Conservation (phyloP, 2,329 filamentous ascomycete genomes). For the Fusarium concolor region DNA sequence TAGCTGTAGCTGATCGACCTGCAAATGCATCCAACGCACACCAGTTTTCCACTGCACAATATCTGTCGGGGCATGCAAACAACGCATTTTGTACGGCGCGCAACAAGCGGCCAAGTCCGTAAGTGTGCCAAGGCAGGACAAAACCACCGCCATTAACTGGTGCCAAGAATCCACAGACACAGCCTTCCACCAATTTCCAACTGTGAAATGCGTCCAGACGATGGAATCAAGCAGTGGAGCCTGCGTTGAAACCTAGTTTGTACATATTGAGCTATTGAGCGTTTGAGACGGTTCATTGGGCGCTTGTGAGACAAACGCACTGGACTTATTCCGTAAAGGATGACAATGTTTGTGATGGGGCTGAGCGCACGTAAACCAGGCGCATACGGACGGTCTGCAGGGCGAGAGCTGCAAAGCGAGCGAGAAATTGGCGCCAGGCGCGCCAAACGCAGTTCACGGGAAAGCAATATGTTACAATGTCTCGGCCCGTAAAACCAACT, state of each 20-base stretch:
- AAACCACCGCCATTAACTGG: conserved; percentile 3
- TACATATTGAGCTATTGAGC: conserved; percentile 18
- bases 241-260: conserved; percentile 24
- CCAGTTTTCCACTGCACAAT: too few species aligned
- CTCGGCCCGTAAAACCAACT: conserved; percentile 11
- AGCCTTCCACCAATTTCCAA: conserved; percentile 14
- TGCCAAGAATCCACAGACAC: conserved; percentile 24
- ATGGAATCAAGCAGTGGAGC: conserved; percentile 38
- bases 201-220: conserved; percentile 8
- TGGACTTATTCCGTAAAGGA: conserved; percentile 15
- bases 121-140: conserved; percentile 18
- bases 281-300: conserved; percentile 42
- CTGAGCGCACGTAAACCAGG: conserved; percentile 6
- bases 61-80: not conserved
- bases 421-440: conserved; percentile 27
- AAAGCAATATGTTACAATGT: conserved; percentile 10
- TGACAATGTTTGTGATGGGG: conserved; percentile 5
- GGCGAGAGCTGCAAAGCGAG: not conserved
- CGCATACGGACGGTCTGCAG: conserved; percentile 9
- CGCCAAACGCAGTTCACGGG: conserved; percentile 25
- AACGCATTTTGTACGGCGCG: conserved; percentile 4
- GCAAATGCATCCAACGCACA: not conserved
- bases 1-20: not conserved
- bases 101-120: conserved; percentile 31
- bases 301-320: conserved; percentile 10